Percentiles rank a stretch among this genome's conserved stretches.
Conservation (phyloP, 1,284 basidiomycete genomes). For the Xerocomus amazonicus region DNA sequence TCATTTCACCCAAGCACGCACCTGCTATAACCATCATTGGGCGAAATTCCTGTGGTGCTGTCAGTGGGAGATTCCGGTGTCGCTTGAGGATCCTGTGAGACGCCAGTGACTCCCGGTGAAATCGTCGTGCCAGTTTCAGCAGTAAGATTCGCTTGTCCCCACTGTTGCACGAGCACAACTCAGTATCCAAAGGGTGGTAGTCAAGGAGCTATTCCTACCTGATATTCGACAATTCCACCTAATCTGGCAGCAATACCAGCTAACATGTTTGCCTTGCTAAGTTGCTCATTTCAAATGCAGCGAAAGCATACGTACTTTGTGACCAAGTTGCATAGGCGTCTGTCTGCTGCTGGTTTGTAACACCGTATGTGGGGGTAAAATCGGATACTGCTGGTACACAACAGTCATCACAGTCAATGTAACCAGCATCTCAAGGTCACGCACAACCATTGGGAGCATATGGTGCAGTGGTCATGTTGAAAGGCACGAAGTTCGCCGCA, state of each 20-base stretch:
- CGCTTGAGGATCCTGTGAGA: slow-evolving; percentile 31
- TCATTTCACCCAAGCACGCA: slow-evolving; percentile 15
- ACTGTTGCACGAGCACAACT: slow-evolving; percentile 33
- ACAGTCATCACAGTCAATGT: slow-evolving; percentile 1
- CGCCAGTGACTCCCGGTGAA: slow-evolving; percentile 28
- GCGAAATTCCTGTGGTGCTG: slow-evolving; percentile 45
- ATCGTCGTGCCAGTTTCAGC: slow-evolving; percentile 41
- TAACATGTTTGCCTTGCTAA: slow-evolving; percentile 19
- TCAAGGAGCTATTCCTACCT: slow-evolving; percentile 36
- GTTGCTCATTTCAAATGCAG: neutral
- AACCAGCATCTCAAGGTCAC: slow-evolving; percentile 5
- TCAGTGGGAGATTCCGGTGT: slow-evolving; percentile 33
- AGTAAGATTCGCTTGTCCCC: slow-evolving; percentile 50
- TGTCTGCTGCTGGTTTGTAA: slow-evolving; percentile 49
- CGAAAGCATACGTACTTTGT: slow-evolving; percentile 33
- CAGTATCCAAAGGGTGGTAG: slow-evolving; percentile 5
- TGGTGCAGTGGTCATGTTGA: slow-evolving; percentile 49
- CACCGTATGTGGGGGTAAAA: slow-evolving; percentile 37
- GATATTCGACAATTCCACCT: slow-evolving; percentile 55
- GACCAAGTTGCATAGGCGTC: slow-evolving; percentile 54
- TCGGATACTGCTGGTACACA: slow-evolving; percentile 9
- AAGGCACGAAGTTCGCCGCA: slow-evolving; percentile 52
- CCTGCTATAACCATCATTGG: slow-evolving; percentile 60
- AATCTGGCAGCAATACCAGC: slow-evolving; percentile 44
- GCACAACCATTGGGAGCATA: slow-evolving; percentile 38